These are phyloP conservation scores for Alternaria brassicicola DNA, from an alignment of 2,329 filamentous ascomycete species.

Conservation along the genomic window DNA sequence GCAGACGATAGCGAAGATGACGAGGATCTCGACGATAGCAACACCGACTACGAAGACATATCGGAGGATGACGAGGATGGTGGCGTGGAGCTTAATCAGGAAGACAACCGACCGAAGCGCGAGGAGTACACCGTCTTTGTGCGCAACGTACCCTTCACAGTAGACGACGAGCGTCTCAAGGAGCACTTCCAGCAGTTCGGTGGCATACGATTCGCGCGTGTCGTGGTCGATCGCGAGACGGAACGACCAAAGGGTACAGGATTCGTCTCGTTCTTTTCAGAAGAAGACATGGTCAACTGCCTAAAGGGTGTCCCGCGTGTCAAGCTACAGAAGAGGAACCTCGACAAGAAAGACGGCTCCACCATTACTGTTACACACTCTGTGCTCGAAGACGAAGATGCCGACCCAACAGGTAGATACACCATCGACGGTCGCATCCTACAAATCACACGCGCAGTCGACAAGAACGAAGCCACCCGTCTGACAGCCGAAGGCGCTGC, in stretches of 20 bases:
- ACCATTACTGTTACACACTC: constrained; percentile 63
- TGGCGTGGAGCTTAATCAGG: constrained; percentile 29
- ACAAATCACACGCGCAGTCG: constrained; percentile 83
- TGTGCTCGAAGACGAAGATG: constrained; percentile 82
- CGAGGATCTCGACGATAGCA: constrained; percentile 49
- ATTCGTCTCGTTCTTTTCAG: constrained; percentile 89
- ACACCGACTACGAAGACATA: constrained; percentile 47
- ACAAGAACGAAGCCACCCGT: constrained; percentile 76
- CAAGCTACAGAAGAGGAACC: constrained; percentile 47
- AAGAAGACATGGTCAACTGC: constrained; percentile 76
- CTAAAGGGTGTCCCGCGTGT: constrained; percentile 71
- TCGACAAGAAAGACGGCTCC: constrained; percentile 45
- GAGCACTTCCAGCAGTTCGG: constrained; percentile 90
- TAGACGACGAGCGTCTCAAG: constrained; percentile 80
- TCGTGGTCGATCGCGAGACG: constrained; percentile 85
- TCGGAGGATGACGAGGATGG: constrained; percentile 52
- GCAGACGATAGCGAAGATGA: constrained; percentile 48
- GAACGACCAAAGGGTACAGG: constrained; percentile 89
- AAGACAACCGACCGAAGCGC: constrained; percentile 52
- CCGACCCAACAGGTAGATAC: constrained; percentile 82
- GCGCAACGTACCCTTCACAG: constrained; percentile 90
- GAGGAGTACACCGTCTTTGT: constrained; percentile 85
- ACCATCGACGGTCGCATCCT: constrained; percentile 89
- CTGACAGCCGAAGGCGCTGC: constrained; percentile 72
- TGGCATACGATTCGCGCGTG: constrained; percentile 83